Evolutionary conservation across 768 basidiomycete genomes (phyloP), one percentile per base, ranked within the genome.

Genomic region (Tricholoma sp.): DNA sequence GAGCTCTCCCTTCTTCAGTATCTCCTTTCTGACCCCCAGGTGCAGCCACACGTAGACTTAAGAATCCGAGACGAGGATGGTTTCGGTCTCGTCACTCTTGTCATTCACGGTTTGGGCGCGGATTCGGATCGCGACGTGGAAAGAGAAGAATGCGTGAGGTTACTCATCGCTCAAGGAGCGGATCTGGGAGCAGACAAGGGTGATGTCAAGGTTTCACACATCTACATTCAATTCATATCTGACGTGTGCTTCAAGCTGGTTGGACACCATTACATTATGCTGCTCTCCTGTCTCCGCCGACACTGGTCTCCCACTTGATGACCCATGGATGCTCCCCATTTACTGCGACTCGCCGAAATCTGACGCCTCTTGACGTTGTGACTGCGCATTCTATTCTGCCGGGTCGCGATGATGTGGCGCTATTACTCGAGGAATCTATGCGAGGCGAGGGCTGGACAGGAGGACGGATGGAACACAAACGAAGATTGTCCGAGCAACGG

Each of bases 251-350:
- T 47, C 57, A 64, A 97, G 94, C 83, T 59, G 95, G 96, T 32
- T 98, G 97, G 97, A 94, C 92, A 9, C 86, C 95, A 3, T 78
- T 99, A 11, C 96, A 98, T 66, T 88, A 96, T 73, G 93, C 96
- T 7, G 90, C 90, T 7, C 73, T 98, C 52, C 76, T 91, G 35
- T 85, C 92, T 11, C 94, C 96, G 31, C 91, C 95, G 2, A 94
- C 94, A 2, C 76, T 98, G 19, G 82, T 98, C 19, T 93, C 94
- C 0, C 88, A 93, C 76, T 78, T 99, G 21, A 86, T 98, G 74
- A 96, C 92, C 10, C 90, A 93, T 63, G 92, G 93, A 47, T 92
- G 91, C 60, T 94, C 92, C 22, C 85, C 91, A 0, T 85, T 91
- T 59, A 81, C 85, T 5, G 68, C 83, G 46, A 96, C 95, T 22